Conservation (phyloP, 495 filamentous ascomycete species). For the Umbilicaria muhlenbergii region DNA sequence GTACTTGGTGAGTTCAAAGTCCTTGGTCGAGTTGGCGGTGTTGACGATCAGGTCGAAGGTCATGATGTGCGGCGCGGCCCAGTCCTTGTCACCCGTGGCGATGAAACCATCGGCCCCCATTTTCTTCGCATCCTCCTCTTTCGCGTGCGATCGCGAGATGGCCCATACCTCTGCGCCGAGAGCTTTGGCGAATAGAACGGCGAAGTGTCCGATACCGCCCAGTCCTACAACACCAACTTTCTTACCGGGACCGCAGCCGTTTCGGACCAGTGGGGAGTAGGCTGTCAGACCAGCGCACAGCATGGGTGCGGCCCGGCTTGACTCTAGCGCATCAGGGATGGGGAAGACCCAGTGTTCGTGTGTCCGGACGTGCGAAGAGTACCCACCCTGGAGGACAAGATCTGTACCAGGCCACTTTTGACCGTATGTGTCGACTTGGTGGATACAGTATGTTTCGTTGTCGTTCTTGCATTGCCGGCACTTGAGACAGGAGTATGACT, state of each 20-base stretch:
- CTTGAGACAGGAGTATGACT: conserved; percentile 35
- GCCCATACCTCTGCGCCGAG: conserved; percentile 51
- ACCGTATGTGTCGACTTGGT: conserved; percentile 42
- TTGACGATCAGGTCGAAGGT: conserved; percentile 47
- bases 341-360: conserved; percentile 34
- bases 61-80: conserved; percentile 35
- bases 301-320: conserved; percentile 58
- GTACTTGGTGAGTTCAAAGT: no score
- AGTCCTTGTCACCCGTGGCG: conserved; percentile 45
- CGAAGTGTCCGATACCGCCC: conserved; percentile 56
- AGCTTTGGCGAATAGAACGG: conserved; percentile 52
- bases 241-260: conserved; percentile 61
- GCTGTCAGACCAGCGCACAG: conserved; percentile 71
- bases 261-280: conserved; percentile 57
- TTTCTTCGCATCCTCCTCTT: conserved; percentile 47
- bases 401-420: conserved; percentile 37
- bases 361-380: conserved; percentile 35
- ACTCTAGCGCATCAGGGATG: conserved; percentile 55
- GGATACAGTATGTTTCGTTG: conserved; percentile 39
- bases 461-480: conserved; percentile 42
- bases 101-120: conserved; percentile 57
- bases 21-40: conserved; percentile 26
- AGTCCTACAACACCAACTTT: conserved; percentile 66
- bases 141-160: conserved; percentile 47
- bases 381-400: conserved; percentile 36